These are phyloP conservation scores for Astrocystis sublimbata DNA, from an alignment of 495 filamentous ascomycete genomes.

Conservation along the genomic window DNA sequence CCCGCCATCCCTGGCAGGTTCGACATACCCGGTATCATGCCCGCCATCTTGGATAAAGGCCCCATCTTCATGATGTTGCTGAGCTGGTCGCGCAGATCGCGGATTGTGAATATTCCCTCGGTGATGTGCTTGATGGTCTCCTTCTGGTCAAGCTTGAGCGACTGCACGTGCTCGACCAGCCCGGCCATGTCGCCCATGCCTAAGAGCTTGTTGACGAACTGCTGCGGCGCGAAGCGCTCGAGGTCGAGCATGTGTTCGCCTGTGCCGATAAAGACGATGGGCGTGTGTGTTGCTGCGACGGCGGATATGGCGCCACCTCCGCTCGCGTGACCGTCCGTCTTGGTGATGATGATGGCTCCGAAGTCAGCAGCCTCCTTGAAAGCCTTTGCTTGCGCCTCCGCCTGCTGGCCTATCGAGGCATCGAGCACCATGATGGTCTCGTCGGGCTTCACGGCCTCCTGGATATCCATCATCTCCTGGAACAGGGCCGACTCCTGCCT, in stretches of 20 bases:
- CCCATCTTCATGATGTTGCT: constrained; percentile 99
- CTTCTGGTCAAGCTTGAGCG: constrained; percentile 94
- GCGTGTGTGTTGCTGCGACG: constrained; percentile 93
- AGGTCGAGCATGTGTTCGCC: constrained; percentile 96
- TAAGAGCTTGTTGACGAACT: constrained; percentile 87
- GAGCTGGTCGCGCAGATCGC: constrained; percentile 93
- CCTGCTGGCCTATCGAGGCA: constrained; percentile 92
- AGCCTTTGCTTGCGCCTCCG: constrained; percentile 89
- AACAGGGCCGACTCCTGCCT: constrained; percentile 94
- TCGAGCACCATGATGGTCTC: constrained; percentile 99
- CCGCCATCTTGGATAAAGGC: constrained; percentile 92
- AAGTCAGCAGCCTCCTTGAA: constrained; percentile 99
- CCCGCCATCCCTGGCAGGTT: constrained; percentile 77
- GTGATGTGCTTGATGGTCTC: constrained; percentile 98
- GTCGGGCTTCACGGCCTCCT: constrained; percentile 84
- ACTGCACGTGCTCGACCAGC: constrained; percentile 94
- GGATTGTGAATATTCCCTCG: constrained; percentile 92
- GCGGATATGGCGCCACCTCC: constrained; percentile 98
- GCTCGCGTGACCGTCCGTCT: constrained; percentile 93
- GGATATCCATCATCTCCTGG: constrained; percentile 97
- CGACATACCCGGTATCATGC: constrained; percentile 95
- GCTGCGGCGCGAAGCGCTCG: constrained; percentile 85
- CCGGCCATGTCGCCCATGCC: constrained; percentile 98
- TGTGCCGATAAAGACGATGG: constrained; percentile 96
- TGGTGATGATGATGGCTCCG: constrained; percentile 98